Evolutionary conservation across 2,329 filamentous ascomycete species (phyloP).

Genomic region (Fusarium brachygibbosum): DNA sequence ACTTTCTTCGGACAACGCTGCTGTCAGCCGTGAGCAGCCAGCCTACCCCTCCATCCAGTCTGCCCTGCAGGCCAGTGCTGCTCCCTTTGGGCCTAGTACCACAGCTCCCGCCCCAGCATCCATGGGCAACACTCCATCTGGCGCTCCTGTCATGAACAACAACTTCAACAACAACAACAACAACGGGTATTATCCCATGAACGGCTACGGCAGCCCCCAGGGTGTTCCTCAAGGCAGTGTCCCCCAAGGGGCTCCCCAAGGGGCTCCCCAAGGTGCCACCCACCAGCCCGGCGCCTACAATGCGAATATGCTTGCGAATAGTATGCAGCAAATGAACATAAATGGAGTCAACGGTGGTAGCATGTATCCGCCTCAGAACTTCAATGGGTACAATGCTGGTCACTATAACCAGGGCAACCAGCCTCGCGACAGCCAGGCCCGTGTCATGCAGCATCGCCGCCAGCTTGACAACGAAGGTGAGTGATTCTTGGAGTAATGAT

Average conservation of each 20-base stretch:
- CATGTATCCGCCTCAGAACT: conserved; percentile 70
- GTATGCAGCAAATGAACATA: conserved; percentile 76
- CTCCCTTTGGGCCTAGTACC: conserved; percentile 78
- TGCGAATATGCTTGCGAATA: conserved; percentile 70
- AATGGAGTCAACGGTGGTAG: conserved; percentile 57
- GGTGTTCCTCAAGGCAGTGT: conserved; percentile 33
- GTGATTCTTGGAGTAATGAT: conserved; percentile 22
- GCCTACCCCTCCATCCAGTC: conserved; percentile 75
- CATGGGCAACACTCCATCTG: conserved; percentile 45
- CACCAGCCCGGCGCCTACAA: conserved; percentile 50
- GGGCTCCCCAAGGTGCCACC: conserved; percentile 33
- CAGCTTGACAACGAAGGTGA: conserved; percentile 79
- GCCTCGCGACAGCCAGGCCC: conserved; percentile 79
- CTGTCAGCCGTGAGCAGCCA: conserved; percentile 60
- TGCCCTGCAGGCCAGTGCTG: conserved; percentile 82
- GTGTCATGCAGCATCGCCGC: conserved; percentile 81
- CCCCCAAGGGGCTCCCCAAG: conserved; percentile 29
- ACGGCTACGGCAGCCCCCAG: conserved; percentile 50
- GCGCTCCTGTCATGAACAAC: conserved; percentile 44
- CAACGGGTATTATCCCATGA: conserved; percentile 52
- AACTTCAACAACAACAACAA: conserved; percentile 47
- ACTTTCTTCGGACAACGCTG: conserved; percentile 66
- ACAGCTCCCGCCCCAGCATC: conserved; percentile 50
- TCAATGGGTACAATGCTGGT: conserved; percentile 67
- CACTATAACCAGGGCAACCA: conserved; percentile 66